These are phyloP conservation scores for Lachancea cidri DNA, from an alignment of 805 yeast genomes.

Conservation along the genomic window DNA sequence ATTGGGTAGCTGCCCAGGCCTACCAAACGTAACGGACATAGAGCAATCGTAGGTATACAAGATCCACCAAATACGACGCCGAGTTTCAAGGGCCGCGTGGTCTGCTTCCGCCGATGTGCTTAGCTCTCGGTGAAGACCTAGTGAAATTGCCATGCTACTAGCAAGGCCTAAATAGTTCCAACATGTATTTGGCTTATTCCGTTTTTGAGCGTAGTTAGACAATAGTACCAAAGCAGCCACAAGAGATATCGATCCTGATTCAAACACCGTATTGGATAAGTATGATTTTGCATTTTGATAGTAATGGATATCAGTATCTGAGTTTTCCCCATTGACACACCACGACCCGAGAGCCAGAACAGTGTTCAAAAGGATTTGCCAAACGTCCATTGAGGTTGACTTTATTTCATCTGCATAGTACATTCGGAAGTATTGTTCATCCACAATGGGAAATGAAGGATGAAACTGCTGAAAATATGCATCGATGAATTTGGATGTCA, in stretches of 20 bases:
- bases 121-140: conserved; percentile 55
- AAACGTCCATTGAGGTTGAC: conserved; percentile 38
- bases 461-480: conserved; percentile 57
- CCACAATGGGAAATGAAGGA: conserved; percentile 55
- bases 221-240: conserved; percentile 49
- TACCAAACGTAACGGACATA: conserved; percentile 57
- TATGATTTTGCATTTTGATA: conserved; percentile 48
- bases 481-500: conserved; percentile 34
- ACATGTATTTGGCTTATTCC: conserved; percentile 62
- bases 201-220: conserved; percentile 57
- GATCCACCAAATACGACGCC: conserved; percentile 67
- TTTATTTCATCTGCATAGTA: conserved; percentile 38
- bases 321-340: conserved; percentile 52
- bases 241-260: conserved; percentile 53
- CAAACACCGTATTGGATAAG: conserved; percentile 46
- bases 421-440: conserved; percentile 49
- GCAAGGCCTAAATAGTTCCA: conserved; percentile 66
- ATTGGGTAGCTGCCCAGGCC: conserved; percentile 53
- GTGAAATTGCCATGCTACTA: conserved; percentile 58
- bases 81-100: conserved; percentile 37
- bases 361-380: conserved; percentile 52
- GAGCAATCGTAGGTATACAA: conserved; percentile 58
- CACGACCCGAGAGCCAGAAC: conserved; percentile 66
- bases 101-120: conserved; percentile 15
- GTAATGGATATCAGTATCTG: conserved; percentile 48